These are phyloP conservation scores for Phylloboletellus chloephorus DNA, from an alignment of 1,284 basidiomycete species.

Conservation along the genomic window DNA sequence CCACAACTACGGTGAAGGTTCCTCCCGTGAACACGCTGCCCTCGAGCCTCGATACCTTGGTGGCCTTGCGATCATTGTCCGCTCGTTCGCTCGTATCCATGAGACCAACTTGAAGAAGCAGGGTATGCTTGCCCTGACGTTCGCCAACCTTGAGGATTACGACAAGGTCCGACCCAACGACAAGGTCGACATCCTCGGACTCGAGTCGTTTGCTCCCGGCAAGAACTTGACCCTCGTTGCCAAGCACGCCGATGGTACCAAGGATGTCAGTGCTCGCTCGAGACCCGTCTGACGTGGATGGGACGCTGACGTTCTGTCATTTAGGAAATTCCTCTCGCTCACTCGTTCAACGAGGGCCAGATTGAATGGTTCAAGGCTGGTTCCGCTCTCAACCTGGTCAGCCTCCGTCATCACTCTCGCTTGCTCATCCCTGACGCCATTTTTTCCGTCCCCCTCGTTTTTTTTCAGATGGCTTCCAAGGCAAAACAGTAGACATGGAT, in stretches of 20 bases:
- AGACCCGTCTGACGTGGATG: constrained; percentile 6
- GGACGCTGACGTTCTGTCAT: constrained; percentile 7
- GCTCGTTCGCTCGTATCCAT: constrained; percentile 96
- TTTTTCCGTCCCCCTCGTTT: no score
- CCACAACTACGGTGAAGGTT: constrained; percentile 98
- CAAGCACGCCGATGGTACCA: constrained; percentile 79
- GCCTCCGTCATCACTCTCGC: constrained; percentile 23
- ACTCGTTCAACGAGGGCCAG: constrained; percentile 85
- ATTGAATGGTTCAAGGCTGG: constrained; percentile 95
- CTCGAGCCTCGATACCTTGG: constrained; percentile 97
- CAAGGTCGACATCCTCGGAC: constrained; percentile 78
- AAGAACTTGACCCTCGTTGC: constrained; percentile 78
- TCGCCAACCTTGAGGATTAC: constrained; percentile 85
- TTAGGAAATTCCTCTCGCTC: constrained; percentile 63
- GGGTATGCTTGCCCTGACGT: constrained; percentile 91
- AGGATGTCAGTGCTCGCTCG: constrained; percentile 48
- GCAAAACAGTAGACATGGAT: constrained; percentile 42
- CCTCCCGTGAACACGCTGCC: constrained; percentile 96
- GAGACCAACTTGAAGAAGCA: constrained; percentile 99
- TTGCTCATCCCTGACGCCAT: constrained; percentile 31
- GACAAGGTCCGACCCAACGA: constrained; percentile 82
- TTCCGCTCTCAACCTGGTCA: constrained; percentile 76
- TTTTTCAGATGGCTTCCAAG: constrained; percentile 44
- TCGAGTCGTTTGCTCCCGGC: constrained; percentile 81
- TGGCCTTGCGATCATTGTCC: constrained; percentile 90